phyloP scores from a whole-genome alignment of 805 yeast genomes.

The Pichia cephalocereana region DNA sequence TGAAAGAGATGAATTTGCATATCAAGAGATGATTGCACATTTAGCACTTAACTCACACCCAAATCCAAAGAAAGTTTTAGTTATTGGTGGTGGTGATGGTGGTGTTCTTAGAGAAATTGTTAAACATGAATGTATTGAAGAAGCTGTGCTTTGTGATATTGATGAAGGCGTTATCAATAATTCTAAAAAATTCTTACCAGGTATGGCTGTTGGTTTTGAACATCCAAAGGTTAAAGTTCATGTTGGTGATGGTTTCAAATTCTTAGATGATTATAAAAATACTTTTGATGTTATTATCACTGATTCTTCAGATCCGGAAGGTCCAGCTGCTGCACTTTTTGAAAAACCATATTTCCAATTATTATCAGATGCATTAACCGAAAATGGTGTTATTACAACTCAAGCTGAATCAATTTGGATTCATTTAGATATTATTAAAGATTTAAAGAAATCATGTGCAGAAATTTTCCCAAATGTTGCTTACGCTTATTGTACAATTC shows the following conservation, averaged over 20 bases:
- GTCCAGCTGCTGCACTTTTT: conserved; percentile 92
- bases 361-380: conserved; percentile 79
- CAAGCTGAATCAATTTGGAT: conserved; percentile 96
- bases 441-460: conserved; percentile 72
- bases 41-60: conserved; percentile 89
- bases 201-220: conserved; percentile 71
- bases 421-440: conserved; percentile 74
- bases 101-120: conserved; percentile 94
- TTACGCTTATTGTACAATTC: conserved; percentile 86
- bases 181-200: conserved; percentile 80
- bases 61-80: conserved; percentile 86
- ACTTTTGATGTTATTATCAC: conserved; percentile 93
- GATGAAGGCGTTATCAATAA: conserved; percentile 88
- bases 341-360: conserved; percentile 87
- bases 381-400: conserved; percentile 83
- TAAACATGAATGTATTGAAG: conserved; percentile 79
- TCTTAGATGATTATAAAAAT: conserved; percentile 72
- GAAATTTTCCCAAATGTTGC: conserved; percentile 87
- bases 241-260: conserved; percentile 97
- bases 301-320: conserved; percentile 97
- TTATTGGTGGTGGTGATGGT: conserved; percentile 98
- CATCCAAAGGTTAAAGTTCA: conserved; percentile 88
- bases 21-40: conserved; percentile 98
- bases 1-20: conserved; percentile 94
- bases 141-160: conserved; percentile 87